A percentile compares a stretch with the other conserved stretches of the same genome.
Conservation (phyloP, 2,329 filamentous ascomycete species). For the Microcyclospora pomicola region DNA sequence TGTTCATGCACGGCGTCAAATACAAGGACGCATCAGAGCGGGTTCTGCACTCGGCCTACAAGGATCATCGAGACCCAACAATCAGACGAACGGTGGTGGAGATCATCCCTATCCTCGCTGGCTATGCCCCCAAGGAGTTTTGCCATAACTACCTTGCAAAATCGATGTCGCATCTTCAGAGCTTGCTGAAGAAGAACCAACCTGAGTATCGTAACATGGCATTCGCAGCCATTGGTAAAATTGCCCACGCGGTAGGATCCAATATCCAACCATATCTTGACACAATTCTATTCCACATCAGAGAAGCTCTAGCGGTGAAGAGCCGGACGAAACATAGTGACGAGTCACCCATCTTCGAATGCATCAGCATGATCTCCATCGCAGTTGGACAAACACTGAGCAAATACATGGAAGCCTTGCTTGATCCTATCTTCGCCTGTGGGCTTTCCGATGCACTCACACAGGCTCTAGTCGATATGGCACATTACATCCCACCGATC, state of each 20-base stretch:
- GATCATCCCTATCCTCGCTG: constrained; percentile 82
- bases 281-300: constrained; percentile 81
- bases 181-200: constrained; percentile 64
- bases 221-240: constrained; percentile 89
- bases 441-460: constrained; percentile 87
- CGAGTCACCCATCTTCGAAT: constrained; percentile 78
- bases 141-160: constrained; percentile 76
- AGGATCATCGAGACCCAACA: constrained; percentile 78
- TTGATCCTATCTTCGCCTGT: constrained; percentile 94
- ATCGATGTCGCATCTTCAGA: constrained; percentile 92
- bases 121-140: constrained; percentile 85
- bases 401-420: constrained; percentile 92
- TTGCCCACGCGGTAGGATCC: constrained; percentile 90
- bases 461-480: constrained; percentile 94
- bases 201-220: constrained; percentile 89
- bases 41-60: constrained; percentile 59
- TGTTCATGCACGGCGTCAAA: constrained; percentile 90
- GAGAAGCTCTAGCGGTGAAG: constrained; percentile 75
- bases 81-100: constrained; percentile 82
- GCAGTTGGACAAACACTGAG: constrained; percentile 92
- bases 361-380: constrained; percentile 89
- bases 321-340: constrained; percentile 49
- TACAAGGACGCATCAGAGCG: constrained; percentile 90
- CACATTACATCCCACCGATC: constrained; percentile 92
- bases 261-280: constrained; percentile 92